A percentile compares a stretch with the other conserved stretches of the same genome.
phyloP scores from a whole-genome alignment of 140 eudicot species.

The Anethum foeniculum region DNA sequence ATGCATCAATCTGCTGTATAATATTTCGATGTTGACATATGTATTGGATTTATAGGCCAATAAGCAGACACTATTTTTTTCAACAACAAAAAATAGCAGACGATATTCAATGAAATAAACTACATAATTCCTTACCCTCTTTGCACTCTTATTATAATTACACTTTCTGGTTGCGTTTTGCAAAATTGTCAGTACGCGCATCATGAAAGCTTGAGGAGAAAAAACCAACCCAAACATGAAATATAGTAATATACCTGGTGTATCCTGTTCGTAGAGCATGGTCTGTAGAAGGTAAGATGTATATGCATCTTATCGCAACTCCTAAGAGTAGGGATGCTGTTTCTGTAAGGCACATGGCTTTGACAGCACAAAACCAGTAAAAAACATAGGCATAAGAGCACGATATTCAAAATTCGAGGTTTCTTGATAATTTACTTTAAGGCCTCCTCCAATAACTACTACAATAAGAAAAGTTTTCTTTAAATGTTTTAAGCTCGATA shows the following conservation, averaged over 20 bases:
- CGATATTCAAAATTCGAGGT: background rate
- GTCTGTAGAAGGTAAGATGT: background rate
- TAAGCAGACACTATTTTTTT: background rate
- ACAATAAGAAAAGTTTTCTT: background rate
- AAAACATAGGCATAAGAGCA: background rate
- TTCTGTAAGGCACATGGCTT: background rate
- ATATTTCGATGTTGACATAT: background rate
- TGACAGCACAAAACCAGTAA: background rate
- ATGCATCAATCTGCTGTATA: background rate
- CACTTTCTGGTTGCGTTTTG: background rate
- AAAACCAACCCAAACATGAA: background rate
- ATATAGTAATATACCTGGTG: background rate
- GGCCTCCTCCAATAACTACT: background rate
- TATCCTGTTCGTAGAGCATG: background rate
- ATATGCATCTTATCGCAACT: background rate
- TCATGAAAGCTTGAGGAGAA: background rate
- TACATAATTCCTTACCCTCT: background rate
- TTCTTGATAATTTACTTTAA: background rate
- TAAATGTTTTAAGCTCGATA: background rate
- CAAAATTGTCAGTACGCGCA: background rate
- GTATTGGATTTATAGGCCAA: background rate
- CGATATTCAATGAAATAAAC: background rate
- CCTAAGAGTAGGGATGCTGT: background rate
- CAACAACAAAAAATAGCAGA: background rate
- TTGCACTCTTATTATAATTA: background rate